Evolutionary conservation across 2,329 filamentous ascomycete genomes (phyloP).

Genomic region (Fragosphaeria purpurea): DNA sequence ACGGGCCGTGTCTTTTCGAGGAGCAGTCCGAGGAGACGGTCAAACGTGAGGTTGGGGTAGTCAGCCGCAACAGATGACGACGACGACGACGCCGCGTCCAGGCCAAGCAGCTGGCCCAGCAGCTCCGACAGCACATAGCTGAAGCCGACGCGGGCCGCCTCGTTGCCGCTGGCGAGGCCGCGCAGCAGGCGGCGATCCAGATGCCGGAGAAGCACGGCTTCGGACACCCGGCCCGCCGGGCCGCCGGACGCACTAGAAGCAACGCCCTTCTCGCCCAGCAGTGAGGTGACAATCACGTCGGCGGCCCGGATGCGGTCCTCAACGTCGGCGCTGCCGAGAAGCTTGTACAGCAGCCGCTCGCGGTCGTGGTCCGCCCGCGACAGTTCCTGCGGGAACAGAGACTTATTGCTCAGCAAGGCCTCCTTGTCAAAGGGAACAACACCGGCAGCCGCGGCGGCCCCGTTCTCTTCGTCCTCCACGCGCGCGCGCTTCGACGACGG

Average conservation of each 20-base stretch:
- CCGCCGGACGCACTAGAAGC: not conserved
- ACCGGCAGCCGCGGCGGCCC: not conserved
- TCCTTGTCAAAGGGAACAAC: not conserved
- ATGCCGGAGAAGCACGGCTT: conserved; percentile 46
- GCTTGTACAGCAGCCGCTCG: conserved; percentile 50
- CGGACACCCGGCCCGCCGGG: conserved; percentile 27
- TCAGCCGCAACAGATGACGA: conserved; percentile 24
- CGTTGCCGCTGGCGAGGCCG: conserved; percentile 80
- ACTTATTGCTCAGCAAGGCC: conserved; percentile 21
- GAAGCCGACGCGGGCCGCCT: conserved; percentile 80
- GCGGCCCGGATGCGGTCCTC: conserved; percentile 48
- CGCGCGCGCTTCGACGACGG: conserved; percentile 9
- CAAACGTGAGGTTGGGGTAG: conserved; percentile 46
- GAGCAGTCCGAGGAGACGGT: conserved; percentile 42
- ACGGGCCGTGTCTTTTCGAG: conserved; percentile 44
- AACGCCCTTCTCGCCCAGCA: conserved; percentile 27
- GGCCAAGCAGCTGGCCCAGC: conserved; percentile 57
- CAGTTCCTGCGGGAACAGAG: conserved; percentile 42
- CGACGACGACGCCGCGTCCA: conserved; percentile 20
- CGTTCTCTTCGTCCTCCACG: conserved; percentile 3
- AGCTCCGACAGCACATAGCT: conserved; percentile 81
- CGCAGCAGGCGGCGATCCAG: conserved; percentile 64
- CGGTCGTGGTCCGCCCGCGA: conserved; percentile 44
- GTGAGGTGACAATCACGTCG: conserved; percentile 45
- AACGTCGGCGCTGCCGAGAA: conserved; percentile 49